Conservation (phyloP, 345 rosid species). For the Eutrema yunnanense region DNA sequence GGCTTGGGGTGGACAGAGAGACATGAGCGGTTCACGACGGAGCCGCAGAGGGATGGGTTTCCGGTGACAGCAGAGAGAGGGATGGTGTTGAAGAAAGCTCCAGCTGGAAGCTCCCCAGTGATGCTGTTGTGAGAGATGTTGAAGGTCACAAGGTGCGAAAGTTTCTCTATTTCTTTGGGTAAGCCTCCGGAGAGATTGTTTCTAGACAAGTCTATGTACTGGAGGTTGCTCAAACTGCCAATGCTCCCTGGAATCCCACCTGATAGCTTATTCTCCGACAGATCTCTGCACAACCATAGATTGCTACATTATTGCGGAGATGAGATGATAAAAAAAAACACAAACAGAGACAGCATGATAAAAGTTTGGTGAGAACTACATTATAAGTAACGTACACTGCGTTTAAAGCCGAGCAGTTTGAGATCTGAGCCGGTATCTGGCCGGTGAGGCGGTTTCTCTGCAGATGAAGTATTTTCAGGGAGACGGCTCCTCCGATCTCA, state of each 20-base stretch:
- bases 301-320: not conserved
- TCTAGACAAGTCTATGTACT: conserved; percentile 63
- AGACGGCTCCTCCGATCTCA: conserved; percentile 58
- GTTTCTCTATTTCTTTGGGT: conserved; percentile 75
- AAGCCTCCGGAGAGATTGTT: conserved; percentile 65
- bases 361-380: not conserved
- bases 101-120: conserved; percentile 83
- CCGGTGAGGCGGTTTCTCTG: conserved; percentile 65
- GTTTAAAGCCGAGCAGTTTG: conserved; percentile 52
- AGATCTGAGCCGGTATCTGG: conserved; percentile 53
- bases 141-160: conserved; percentile 56
- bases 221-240: conserved; percentile 54
- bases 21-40: conserved; percentile 76
- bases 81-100: conserved; percentile 88
- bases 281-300: conserved; percentile 37
- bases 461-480: conserved; percentile 51
- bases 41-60: conserved; percentile 88
- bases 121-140: conserved; percentile 79
- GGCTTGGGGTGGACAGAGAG: conserved; percentile 86
- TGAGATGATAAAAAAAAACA: not conserved
- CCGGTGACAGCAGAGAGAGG: conserved; percentile 62
- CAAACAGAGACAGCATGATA: not conserved
- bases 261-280: conserved; percentile 61
- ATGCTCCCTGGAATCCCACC: conserved; percentile 64
- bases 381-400: conserved; percentile 48